A percentile compares a stretch with the other conserved stretches of the same genome.
These are phyloP conservation scores for Starmerella bombi DNA, from an alignment of 805 yeast genomes.

Conservation along the genomic window DNA sequence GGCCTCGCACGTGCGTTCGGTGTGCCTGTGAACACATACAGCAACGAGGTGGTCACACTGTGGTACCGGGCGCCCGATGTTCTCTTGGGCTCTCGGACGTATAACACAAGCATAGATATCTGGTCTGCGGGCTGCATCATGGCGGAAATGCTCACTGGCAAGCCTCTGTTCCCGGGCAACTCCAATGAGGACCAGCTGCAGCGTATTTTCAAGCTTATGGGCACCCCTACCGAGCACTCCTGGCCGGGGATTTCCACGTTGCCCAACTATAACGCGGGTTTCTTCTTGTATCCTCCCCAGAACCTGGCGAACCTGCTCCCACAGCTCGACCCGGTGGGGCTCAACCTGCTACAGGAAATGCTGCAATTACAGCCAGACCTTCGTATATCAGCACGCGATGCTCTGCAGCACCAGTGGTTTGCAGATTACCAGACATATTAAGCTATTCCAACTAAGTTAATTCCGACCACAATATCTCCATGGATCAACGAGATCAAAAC, in stretches of 20 bases:
- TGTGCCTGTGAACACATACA: conserved; percentile 91
- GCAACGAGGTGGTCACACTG: conserved; percentile 92
- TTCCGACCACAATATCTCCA: too few species aligned
- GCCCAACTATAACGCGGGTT: conserved; percentile 75
- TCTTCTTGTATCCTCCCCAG: conserved; percentile 79
- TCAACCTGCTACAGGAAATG: conserved; percentile 48
- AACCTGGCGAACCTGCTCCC: conserved; percentile 62
- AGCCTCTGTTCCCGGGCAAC: conserved; percentile 91
- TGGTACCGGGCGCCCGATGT: conserved; percentile 99
- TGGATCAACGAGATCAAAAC: too few species aligned
- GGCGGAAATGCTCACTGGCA: conserved; percentile 98
- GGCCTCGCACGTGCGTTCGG: conserved; percentile 97
- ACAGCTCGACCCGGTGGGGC: conserved; percentile 53
- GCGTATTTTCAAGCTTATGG: conserved; percentile 84
- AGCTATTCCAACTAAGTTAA: too few species aligned
- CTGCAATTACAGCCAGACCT: conserved; percentile 42
- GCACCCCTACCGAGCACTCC: conserved; percentile 88
- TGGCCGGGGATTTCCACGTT: conserved; percentile 89
- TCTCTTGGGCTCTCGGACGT: conserved; percentile 82
- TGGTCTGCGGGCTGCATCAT: conserved; percentile 98
- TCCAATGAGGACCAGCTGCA: conserved; percentile 91
- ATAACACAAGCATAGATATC: conserved; percentile 92
- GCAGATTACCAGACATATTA: conserved; percentile 37
- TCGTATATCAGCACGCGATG: conserved; percentile 40
- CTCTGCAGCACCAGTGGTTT: conserved; percentile 62